Evolutionary conservation across 2,329 filamentous ascomycete genomes (phyloP), one percentile per base, ranked within the genome.

Genomic region (Curvularia spicifera): DNA sequence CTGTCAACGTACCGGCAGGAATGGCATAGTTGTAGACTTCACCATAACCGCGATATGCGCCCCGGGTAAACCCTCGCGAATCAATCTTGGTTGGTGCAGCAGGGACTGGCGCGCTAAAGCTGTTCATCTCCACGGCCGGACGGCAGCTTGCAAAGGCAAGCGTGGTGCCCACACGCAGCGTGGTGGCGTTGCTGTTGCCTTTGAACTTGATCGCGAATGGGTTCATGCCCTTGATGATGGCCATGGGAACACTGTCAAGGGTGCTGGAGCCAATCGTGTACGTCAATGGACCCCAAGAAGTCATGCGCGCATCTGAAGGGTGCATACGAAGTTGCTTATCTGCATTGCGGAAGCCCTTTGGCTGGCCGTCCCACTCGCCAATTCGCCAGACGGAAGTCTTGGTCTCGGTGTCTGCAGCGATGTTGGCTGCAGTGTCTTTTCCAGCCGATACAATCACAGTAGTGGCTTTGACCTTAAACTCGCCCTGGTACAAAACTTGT

Each of bases 241-340:
- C 87, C 87, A 90, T 89, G 43, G 87, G 87, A 69, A 89, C 87
- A 57, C 82, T 80, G 4, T 76, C 75, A 1, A 82, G 69, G 5
- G 77, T 71, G 24, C 82, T 85, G 22, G 81, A 82, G 40, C 86
- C 87, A 10, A 88, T 83, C 1, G 84, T 88, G 75, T 87, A 89
- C 0, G 86, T 89, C 12, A 82, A 66, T 0, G 85, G 81, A 0
- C 79, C 81, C 87, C 87, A 90, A 55, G 78, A 79, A 26, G 79
- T 75, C 87, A 90, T 90, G 67, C 87, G 84, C 39, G 76, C 77
- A 74, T 89, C 88, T 4, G 84, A 85, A 3, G 87, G 88, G 70
- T 90, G 88, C 87, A 90, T 90, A 51, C 86, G 82, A 13, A 86
- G 81, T 70, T 88, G 84, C 67, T 88, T 88, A 53, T 83, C 87